Evolutionary conservation across 2,329 filamentous ascomycete genomes (phyloP), one percentile per base, ranked within the genome.

Genomic region (Exophiala calicioides): DNA sequence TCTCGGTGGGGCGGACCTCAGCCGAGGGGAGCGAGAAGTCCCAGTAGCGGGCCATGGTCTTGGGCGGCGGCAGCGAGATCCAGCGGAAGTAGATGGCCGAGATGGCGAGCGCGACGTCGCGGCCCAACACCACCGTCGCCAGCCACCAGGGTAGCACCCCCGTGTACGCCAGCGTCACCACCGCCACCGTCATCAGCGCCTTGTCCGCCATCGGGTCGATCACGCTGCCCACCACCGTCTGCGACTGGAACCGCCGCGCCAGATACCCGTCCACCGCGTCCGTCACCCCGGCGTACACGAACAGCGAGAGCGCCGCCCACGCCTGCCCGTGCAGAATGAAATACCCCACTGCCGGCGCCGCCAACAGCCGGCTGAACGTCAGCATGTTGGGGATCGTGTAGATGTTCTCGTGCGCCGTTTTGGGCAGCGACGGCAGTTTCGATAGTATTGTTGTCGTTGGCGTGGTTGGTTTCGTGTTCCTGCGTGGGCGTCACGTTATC

Each of bases 201-300:
- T 98, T 98, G 69, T 98, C 93, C 3, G 93, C 93, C 86, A 96
- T 93, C 4, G 93, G 93, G 62, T 95, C 90, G 53, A 98, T 89
- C 21, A 98, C 82, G 44, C 88, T 94, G 44, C 93, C 93, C 7
- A 97, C 89, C 1, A 98, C 91, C 0, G 93, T 97, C 67, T 93
- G 86, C 47, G 89, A 78, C 39, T 91, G 85, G 82, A 86, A 97
- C 50, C 78, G 80, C 30, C 93, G 81, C 19, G 93, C 93, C 60
- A 98, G 93, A 78, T 85, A 97, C 47, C 93, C 93, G 65, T 98
- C 93, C 2, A 97, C 78, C 5, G 95, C 75, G 64, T 98, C 93
- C 0, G 91, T 95, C 58, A 95, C 75, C 35, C 89, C 90, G 3
- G 93, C 91, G 65, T 96, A 96, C 38, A 84, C 84, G 65, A 98